Base-by-base conservation (phyloP, 2,329 filamentous ascomycete genomes). In the Pseudocercospora crystallina region DNA sequence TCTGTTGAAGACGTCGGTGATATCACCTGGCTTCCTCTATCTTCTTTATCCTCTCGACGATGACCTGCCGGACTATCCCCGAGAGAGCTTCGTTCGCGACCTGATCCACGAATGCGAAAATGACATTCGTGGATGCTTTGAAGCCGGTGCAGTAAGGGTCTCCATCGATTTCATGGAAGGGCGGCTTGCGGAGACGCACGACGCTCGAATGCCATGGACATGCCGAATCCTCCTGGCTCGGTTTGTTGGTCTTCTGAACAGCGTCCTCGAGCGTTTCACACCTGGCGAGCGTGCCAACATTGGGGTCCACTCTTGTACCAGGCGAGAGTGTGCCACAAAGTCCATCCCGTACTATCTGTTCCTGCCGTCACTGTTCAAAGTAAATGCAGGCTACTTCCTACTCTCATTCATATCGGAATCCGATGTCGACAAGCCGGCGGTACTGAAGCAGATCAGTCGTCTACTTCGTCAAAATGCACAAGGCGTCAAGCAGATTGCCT, bases 321-420 rank as follows among this genome's bases (percentile, higher is more conserved):
- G 3, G 20, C 20, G 20, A 26, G 20, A 7, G 7, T 26, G 4
- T 7, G 20, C 7, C 20, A 4, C 4, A 3, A 36, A 36, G 2
- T 12, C 32, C 3, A 36, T 47, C 20, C 44, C 44, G 7, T 47
- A 47, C 13, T 37, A 36, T 8, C 39, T 20, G 14, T 36, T 47
- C 9, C 14, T 47, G n/a, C 44, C 44, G 1, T 20, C 30, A 11
- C 32, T 47, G 7, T 47, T 47, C 44, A 35, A 40, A 26, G 33
- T 47, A 20, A 47, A 47, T 26, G 44, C 44, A 5, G 44, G 44
- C 5, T 47, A 47, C 32, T 47, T 47, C 29, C 36, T 47, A 5
- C 15, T 47, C n/a, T 37, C 32, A 1, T 14, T 47, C 26, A 33
- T 35, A 2, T 8, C 2, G 1, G 44, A 47, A n/a, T 20, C 30